phyloP scores from a whole-genome alignment of 805 yeast genomes.

The Ascoidea asiatica region DNA sequence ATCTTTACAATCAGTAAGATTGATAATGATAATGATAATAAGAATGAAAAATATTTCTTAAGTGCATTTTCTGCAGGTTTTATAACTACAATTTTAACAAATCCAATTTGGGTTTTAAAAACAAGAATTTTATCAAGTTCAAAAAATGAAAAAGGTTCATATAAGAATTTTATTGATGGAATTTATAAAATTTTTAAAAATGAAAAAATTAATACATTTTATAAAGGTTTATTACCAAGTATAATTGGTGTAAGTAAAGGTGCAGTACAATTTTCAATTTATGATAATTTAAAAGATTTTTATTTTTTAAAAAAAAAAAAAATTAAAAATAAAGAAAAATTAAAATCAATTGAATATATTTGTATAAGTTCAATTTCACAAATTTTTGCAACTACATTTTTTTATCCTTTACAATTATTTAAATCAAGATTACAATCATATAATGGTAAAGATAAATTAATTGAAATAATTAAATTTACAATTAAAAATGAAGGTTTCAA shows the following conservation, averaged over 20 bases:
- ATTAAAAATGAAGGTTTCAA: conserved; percentile 36
- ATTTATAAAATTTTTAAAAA: conserved; percentile 27
- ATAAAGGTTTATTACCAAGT: conserved; percentile 67
- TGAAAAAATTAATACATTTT: conserved; percentile 52
- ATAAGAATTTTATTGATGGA: conserved; percentile 46
- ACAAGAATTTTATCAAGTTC: conserved; percentile 65
- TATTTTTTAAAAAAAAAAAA: conserved; percentile 13
- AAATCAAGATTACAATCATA: conserved; percentile 61
- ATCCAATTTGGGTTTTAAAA: conserved; percentile 92
- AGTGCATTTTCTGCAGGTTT: conserved; percentile 64
- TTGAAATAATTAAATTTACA: conserved; percentile 24
- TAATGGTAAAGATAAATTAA: conserved; percentile 15
- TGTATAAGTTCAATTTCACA: conserved; percentile 58
- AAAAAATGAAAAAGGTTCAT: conserved; percentile 31
- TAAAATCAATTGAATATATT: conserved; percentile 45
- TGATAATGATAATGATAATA: conserved; percentile 20
- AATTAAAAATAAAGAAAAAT: conserved; percentile 11
- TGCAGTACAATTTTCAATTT: conserved; percentile 74
- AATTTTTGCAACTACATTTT: conserved; percentile 44
- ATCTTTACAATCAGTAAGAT: conserved; percentile 1
- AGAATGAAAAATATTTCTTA: conserved; percentile 31
- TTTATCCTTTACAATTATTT: conserved; percentile 79
- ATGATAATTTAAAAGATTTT: conserved; percentile 57
- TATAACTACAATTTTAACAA: conserved; percentile 63
- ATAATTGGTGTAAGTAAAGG: conserved; percentile 80